Percentiles rank a stretch among this genome's conserved stretches.
These are phyloP conservation scores for Eucalyptus virginea DNA, from an alignment of 345 rosid species.

Conservation along the genomic window DNA sequence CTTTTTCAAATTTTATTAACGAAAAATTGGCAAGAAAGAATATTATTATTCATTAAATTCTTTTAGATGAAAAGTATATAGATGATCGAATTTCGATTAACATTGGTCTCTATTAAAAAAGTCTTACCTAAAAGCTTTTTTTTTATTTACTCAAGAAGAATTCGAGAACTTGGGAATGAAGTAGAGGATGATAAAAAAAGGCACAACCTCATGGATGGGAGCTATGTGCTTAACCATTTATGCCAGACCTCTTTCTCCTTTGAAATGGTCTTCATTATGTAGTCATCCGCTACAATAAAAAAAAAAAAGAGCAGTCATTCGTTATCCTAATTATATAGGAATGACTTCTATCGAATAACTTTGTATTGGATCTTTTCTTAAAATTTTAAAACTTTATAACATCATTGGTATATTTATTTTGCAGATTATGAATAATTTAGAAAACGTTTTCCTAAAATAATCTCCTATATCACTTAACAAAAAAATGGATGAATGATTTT, in stretches of 20 bases:
- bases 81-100: background rate
- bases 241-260: background rate
- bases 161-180: background rate
- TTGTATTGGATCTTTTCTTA: background rate
- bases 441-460: rapidly evolving
- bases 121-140: background rate
- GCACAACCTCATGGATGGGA: background rate
- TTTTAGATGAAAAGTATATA: background rate
- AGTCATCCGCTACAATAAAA: background rate
- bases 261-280: background rate
- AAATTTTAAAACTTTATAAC: background rate
- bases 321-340: background rate
- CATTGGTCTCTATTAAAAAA: rapidly evolving
- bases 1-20: background rate
- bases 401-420: background rate
- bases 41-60: background rate
- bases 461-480: background rate
- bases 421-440: rapidly evolving
- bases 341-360: background rate
- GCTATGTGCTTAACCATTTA: background rate
- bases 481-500: background rate
- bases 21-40: background rate
- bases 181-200: rapidly evolving
- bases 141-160: background rate
- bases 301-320: background rate